Evolutionary conservation across 306 rosid genomes (phyloP), one percentile per base, ranked within the genome.

Genomic region (Carpinus fangiana): DNA sequence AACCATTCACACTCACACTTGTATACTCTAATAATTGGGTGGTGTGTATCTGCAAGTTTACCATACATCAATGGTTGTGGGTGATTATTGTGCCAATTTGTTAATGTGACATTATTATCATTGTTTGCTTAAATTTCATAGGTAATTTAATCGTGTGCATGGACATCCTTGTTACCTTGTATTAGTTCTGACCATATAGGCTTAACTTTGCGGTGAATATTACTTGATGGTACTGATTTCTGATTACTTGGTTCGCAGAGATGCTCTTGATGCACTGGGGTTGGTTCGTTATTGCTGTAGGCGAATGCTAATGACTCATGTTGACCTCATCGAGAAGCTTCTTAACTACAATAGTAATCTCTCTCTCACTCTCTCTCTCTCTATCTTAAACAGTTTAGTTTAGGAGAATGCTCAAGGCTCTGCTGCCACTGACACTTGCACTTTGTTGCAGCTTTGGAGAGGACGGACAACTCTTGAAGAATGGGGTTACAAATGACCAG

Each of bases 241-340:
- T 59, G 20, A 13, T 79, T 76, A 57, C 56, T 23, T 82, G 82
- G 55, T 70, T 47, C 87, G 77, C 87, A 95, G 97, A 70, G 97
- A 95, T 82, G 99, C 98, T 18, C 90, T 95, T 66, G 98, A 95
- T 90, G 96, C 94, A 10, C 72, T 95, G 91, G 92, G 90, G 11
- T 82, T 95, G 87, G 97, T 95, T 82, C 97, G 97, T 26, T 95
- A 93, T 62, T 95, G 98, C 78, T 95, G 98, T 74, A 87, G 99
- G 76, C 85, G 98, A 26, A 95, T 93, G 99, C 98, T 95, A 67
- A 93, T 95, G 99, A 95, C 99, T 55, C 98, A 93, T 56, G 99
- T 93, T 38, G 99, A 95, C 73, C 98, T 95, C 79, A 93, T 95
- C 28, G 98, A 95, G 89, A 95, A 95, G 94, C 93, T 93, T 80